Evolutionary conservation across 192 early-diverging fungal species (phyloP), one percentile per base, ranked within the genome.

Genomic region (Podila clonocystis): DNA sequence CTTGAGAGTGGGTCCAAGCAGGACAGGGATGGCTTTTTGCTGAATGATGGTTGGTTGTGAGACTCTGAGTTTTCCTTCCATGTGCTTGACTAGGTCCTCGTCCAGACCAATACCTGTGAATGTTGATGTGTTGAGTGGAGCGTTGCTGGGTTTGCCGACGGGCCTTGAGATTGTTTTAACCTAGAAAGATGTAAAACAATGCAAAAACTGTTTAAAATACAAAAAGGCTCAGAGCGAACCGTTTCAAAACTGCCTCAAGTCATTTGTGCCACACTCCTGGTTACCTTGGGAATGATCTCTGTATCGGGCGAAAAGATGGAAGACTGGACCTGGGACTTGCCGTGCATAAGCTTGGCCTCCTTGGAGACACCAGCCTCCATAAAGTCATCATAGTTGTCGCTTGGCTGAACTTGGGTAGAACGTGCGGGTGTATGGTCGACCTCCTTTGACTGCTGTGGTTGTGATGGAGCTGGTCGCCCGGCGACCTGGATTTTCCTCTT

Each of bases 41-140:
- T 99, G 98, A 72, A 99, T 97, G 26, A 85, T 86, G 3, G 98
- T 99, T 7, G 98, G 97, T 36, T 83, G 87, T 8, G 75, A 80
- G n/a, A 98, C 89, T 8, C 85, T 84, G 73, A 98, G 86, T 62
- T 98, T 96, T 24, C 72, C 68, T 20, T 84, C 63, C 69, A 99
- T 77, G 64, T 94, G 93, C 22, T 75, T 65, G 22, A 85, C 83
- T 48, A 99, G 84, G 60, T 95, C 88, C 7, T 86, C 22, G 61
- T 95, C 86, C 28, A 99, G 73, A 9, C 96, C 96, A 20, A 97
- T 89, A 17, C 91, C 91, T 15, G 79, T 82, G 83, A 99, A 97
- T 5, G 86, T 86, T n/a, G 73, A 67, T 38, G 87, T 86, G 24
- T 82, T 76, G 11, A 82, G 76, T 19, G 87, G 85, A 2, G 86